phyloP scores from a whole-genome alignment of 495 filamentous ascomycete genomes.

The Hypoxylon cercidicola region DNA sequence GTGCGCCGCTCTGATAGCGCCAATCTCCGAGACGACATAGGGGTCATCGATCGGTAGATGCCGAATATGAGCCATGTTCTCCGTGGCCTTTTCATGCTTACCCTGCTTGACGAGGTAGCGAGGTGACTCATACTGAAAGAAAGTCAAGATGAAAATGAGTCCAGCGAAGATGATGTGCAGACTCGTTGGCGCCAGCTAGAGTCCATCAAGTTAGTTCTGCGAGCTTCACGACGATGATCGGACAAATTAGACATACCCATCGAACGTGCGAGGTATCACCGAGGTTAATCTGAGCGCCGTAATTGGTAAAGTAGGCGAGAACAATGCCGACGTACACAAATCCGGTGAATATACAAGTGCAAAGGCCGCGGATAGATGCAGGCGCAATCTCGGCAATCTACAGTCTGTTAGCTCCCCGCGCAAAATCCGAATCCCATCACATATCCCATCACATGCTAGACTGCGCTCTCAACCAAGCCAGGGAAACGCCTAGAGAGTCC shows the following conservation, averaged over 20 bases:
- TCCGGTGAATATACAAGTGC: constrained; percentile 74
- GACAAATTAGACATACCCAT: constrained; percentile 57
- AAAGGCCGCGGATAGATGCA: constrained; percentile 71
- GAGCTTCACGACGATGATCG: background rate
- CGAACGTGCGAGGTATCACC: constrained; percentile 65
- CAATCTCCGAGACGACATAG: constrained; percentile 62
- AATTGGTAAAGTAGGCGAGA: constrained; percentile 67
- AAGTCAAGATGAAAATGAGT: constrained; percentile 70
- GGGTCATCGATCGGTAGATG: constrained; percentile 59
- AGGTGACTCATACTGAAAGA: constrained; percentile 71
- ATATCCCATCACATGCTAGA: constrained; percentile 11
- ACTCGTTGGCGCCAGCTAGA: constrained; percentile 68
- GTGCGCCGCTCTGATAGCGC: constrained; percentile 59
- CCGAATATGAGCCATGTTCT: constrained; percentile 61
- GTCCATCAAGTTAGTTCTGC: background rate
- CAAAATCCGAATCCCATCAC: constrained; percentile 3
- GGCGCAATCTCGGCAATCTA: constrained; percentile 69
- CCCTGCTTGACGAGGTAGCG: constrained; percentile 66
- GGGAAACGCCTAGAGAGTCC: background rate
- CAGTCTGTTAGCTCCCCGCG: constrained; percentile 17
- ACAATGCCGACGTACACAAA: constrained; percentile 72
- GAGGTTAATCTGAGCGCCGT: constrained; percentile 68
- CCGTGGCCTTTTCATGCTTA: constrained; percentile 55
- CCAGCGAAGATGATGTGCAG: constrained; percentile 79
- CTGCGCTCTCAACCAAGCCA: background rate